phyloP scores from a whole-genome alignment of 106 monocot species.

The Triglochin maritima region DNA sequence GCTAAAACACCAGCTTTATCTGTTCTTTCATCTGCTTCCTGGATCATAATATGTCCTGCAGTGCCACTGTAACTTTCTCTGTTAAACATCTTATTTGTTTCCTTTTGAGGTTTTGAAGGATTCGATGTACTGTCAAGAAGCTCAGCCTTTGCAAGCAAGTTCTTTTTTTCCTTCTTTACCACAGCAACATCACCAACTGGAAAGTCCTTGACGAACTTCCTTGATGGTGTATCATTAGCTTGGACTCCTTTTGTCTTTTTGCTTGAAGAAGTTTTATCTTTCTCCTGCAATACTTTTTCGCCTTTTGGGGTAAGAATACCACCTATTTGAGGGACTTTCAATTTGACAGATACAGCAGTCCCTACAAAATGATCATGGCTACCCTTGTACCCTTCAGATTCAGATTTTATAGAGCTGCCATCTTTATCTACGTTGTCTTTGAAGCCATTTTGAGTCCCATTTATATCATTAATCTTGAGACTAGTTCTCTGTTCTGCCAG shows the following conservation, averaged over 20 bases:
- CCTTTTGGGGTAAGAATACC: conserved; percentile 2
- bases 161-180: conserved; percentile 23
- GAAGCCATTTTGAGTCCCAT: no score
- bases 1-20: neutral
- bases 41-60: neutral
- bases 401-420: no score
- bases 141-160: conserved; percentile 2
- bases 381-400: neutral
- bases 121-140: conserved; percentile 4
- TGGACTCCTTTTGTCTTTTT: no score
- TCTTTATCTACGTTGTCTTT: no score
- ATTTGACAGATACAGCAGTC: conserved; percentile 13
- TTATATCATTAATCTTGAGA: neutral
- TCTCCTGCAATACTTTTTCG: neutral
- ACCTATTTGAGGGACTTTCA: conserved; percentile 9
- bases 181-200: conserved; percentile 1
- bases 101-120: conserved; percentile 8
- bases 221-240: conserved; percentile 1
- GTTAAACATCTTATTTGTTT: conserved; percentile 4
- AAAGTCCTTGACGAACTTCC: conserved; percentile 7
- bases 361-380: conserved; percentile 8
- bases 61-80: conserved; percentile 5
- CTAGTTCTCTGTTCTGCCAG: conserved; percentile 6
- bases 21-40: conserved; percentile 21
- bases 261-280: no score